Percentiles rank a stretch among this genome's conserved stretches.
phyloP scores from a whole-genome alignment of 768 basidiomycete genomes.

The Pleurotus platypus region DNA sequence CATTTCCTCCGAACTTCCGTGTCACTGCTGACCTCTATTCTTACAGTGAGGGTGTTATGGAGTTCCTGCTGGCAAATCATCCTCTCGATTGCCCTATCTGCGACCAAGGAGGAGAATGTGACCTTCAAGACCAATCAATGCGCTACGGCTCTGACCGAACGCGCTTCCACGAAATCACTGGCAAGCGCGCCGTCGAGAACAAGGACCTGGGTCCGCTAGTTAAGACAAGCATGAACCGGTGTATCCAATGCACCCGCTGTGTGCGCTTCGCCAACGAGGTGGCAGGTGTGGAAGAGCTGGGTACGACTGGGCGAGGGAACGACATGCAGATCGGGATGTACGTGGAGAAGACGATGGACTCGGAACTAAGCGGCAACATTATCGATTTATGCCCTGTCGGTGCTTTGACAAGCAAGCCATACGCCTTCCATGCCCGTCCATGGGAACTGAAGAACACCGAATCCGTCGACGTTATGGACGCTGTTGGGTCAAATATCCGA shows the following conservation, averaged over 20 bases:
- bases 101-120: slow-evolving; percentile 98
- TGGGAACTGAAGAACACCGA: slow-evolving; percentile 99
- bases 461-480: slow-evolving; percentile 92
- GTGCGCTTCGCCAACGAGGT: slow-evolving; percentile 99
- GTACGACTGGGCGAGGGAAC: slow-evolving; percentile 95
- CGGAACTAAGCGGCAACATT: slow-evolving; percentile 95
- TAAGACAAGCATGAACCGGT: slow-evolving; percentile 98
- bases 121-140: slow-evolving; percentile 99
- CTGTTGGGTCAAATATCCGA: slow-evolving; percentile 93
- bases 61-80: slow-evolving; percentile 95
- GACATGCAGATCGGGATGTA: slow-evolving; percentile 99
- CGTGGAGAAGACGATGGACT: slow-evolving; percentile 95
- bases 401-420: slow-evolving; percentile 96
- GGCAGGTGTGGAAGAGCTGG: slow-evolving; percentile 95
- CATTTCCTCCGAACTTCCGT: background rate
- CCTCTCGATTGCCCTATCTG: slow-evolving; percentile 98
- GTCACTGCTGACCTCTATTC: slow-evolving; percentile 9
- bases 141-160: slow-evolving; percentile 97
- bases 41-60: slow-evolving; percentile 94
- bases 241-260: slow-evolving; percentile 99
- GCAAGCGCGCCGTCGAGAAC: slow-evolving; percentile 97
- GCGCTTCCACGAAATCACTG: slow-evolving; percentile 96
- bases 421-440: slow-evolving; percentile 94
- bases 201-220: slow-evolving; percentile 97
- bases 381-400: slow-evolving; percentile 98